Base-by-base conservation (phyloP, 2,329 filamentous ascomycete genomes). In the Colletotrichum shisoi region DNA sequence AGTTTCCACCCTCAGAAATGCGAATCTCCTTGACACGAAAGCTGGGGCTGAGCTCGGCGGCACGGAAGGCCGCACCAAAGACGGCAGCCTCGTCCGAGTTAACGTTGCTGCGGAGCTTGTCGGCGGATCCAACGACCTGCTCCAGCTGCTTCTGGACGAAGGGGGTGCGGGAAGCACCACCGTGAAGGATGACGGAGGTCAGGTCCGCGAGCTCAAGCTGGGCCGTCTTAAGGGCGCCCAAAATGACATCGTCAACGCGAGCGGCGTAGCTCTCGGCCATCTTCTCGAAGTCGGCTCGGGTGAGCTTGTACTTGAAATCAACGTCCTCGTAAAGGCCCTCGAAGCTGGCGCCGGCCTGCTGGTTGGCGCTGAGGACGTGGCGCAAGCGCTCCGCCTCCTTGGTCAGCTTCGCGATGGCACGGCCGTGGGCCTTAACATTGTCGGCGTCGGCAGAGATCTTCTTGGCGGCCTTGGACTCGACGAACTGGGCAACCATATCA, bases 21-120 rank as follows among this genome's bases (percentile, higher is more conserved):
- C 91, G 86, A 71, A 99, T 99, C 75, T 98, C 95, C 84, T 98
- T 99, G 76, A 99, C 95, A 69, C 93, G 90, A 88, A 99, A 99
- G 76, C 91, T 94, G 46, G 94, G 93, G 79, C 93, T 97, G 66
- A 99, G 85, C 72, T 92, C 89, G 59, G 95, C 95, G 57, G 92
- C 95, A 75, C 94, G 92, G 84, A 99, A 98, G 34, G 91, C 94
- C 62, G 95, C 94, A 73, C 95, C 95, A 77, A 98, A 96, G 11
- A 96, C 95, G 57, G 95, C 95, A 27, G 95, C 91, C 80, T 99
- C 95, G 74, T 99, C 95, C 12, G 94, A 91, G 80, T 99, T 99
- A 75, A 99, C 95, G 73, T 96, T 99, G 74, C 90, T 91, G 71
- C 93, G 90, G 67, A 99, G 84, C 82, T 96, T 97, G 58, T 91